These are phyloP conservation scores for Dactylellina leptospora DNA, from an alignment of 2,329 filamentous ascomycete species.

Conservation along the genomic window DNA sequence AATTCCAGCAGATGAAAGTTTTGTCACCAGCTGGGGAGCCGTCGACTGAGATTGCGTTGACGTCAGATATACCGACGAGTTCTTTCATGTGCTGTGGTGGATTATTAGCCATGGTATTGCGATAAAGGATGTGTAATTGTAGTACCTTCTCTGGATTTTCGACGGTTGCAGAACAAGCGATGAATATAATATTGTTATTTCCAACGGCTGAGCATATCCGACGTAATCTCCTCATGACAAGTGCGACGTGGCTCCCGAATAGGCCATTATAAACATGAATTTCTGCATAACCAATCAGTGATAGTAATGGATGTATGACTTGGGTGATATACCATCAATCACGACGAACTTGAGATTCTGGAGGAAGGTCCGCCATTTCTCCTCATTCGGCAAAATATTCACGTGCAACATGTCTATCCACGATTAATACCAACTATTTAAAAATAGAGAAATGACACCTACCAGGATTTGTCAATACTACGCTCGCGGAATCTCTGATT, in stretches of 20 bases:
- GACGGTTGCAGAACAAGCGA: constrained; percentile 95
- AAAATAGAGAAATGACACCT: neutral
- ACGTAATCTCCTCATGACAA: constrained; percentile 89
- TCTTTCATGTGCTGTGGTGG: constrained; percentile 83
- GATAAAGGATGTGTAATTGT: neutral
- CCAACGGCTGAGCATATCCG: constrained; percentile 90
- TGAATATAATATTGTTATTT: constrained; percentile 84
- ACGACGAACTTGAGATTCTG: constrained; percentile 90
- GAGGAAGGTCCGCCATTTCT: constrained; percentile 86
- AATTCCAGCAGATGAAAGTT: constrained; percentile 98
- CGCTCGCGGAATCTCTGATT: constrained; percentile 86
- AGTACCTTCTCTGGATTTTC: constrained; percentile 75
- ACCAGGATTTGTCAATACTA: constrained; percentile 91
- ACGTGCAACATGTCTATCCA: constrained; percentile 86
- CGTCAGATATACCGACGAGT: constrained; percentile 87
- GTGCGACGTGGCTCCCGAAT: constrained; percentile 90
- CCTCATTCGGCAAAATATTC: constrained; percentile 90
- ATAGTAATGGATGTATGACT: neutral
- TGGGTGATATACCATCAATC: constrained; percentile 60
- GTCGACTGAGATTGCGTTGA: constrained; percentile 85
- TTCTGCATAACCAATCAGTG: constrained; percentile 64
- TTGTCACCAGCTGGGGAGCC: constrained; percentile 92
- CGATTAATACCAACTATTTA: neutral
- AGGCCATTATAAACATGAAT: constrained; percentile 96
- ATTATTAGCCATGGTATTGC: neutral